phyloP scores from a whole-genome alignment of 768 basidiomycete genomes.

The Postia placenta region DNA sequence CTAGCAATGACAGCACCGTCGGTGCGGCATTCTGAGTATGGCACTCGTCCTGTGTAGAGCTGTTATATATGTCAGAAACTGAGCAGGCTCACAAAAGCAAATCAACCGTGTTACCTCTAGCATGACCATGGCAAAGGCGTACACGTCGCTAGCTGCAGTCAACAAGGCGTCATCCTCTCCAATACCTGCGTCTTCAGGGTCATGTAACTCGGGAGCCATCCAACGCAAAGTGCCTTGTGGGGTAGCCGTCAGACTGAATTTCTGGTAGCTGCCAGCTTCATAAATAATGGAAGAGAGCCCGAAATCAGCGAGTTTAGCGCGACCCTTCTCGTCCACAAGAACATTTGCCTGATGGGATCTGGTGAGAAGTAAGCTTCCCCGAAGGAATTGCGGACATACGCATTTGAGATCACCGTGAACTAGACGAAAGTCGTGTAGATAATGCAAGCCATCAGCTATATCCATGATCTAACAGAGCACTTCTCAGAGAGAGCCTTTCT shows the following conservation, averaged over 20 bases:
- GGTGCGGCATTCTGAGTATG: neutral
- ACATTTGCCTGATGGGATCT: neutral
- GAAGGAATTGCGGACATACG: neutral
- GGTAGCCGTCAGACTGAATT: neutral
- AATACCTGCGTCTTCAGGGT: neutral
- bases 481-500: too few species aligned
- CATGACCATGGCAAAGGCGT: conserved; percentile 6
- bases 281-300: conserved; percentile 2
- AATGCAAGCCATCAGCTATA: neutral
- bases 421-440: neutral
- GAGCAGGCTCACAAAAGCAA: neutral
- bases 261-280: neutral
- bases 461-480: conserved; percentile 2
- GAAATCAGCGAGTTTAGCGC: conserved; percentile 5
- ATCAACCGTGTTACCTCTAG: conserved; percentile 2
- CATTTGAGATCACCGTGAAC: conserved; percentile 8
- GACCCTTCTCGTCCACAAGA: neutral
- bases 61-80: neutral
- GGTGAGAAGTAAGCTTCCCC: neutral
- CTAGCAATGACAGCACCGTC: neutral
- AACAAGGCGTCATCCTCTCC: neutral
- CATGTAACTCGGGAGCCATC: conserved; percentile 1
- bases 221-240: neutral
- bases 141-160: conserved; percentile 1
- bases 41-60: conserved; percentile 1